Percentiles rank a stretch among this genome's conserved stretches.
Conservation (phyloP, 208 protist genomes). For the Trypanosoma congolense region DNA sequence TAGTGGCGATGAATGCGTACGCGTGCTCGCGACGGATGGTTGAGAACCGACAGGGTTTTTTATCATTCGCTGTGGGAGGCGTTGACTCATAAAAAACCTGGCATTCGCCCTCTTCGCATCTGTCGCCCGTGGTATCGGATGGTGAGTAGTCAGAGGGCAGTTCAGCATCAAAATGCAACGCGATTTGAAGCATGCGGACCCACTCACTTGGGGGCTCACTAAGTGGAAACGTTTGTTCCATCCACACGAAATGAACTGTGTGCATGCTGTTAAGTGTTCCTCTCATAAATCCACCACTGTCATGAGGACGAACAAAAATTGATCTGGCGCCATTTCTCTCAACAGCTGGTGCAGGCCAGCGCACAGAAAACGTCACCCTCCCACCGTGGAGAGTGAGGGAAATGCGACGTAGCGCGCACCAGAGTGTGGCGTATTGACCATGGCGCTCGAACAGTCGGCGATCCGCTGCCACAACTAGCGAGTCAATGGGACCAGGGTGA, state of each 20-base stretch:
- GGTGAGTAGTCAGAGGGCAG: constrained; percentile 3
- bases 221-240: constrained; percentile 72
- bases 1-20: constrained; percentile 26
- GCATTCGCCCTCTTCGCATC: background rate
- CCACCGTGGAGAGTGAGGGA: constrained; percentile 63
- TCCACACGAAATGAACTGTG: constrained; percentile 23
- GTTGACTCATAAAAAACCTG: constrained; percentile 21
- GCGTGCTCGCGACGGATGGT: constrained; percentile 26
- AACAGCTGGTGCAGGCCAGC: constrained; percentile 66
- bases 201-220: constrained; percentile 45
- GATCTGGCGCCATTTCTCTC: constrained; percentile 35
- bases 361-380: constrained; percentile 65
- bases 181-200: constrained; percentile 58
- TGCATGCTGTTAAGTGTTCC: constrained; percentile 20
- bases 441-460: constrained; percentile 32
- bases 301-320: constrained; percentile 20
- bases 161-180: constrained; percentile 45
- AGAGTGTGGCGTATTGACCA: constrained; percentile 35
- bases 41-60: constrained; percentile 35
- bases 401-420: constrained; percentile 68
- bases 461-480: constrained; percentile 37
- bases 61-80: constrained; percentile 10
- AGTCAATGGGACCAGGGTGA: constrained; percentile 33
- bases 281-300: constrained; percentile 10
- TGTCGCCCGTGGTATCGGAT: background rate